Conservation (phyloP, 2,329 filamentous ascomycete species). For the Onygena corvina region DNA sequence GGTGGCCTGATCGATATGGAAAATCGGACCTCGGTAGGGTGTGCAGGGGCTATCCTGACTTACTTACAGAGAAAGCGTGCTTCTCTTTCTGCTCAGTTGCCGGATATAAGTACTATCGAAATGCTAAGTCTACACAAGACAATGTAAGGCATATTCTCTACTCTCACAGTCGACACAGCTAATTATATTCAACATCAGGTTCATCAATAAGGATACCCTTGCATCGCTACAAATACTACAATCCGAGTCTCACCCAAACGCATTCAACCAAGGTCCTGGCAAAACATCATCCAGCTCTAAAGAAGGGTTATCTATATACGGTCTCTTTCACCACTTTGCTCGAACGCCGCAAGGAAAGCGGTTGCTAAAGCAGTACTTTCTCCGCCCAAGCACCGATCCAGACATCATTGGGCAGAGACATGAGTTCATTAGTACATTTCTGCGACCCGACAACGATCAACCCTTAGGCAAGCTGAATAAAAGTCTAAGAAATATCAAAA, state of each 20-base stretch:
- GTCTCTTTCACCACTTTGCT: slow-evolving; percentile 63
- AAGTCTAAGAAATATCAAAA: slow-evolving; percentile 58
- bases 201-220: slow-evolving; percentile 69
- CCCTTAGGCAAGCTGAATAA: slow-evolving; percentile 45
- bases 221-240: slow-evolving; percentile 73
- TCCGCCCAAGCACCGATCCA: slow-evolving; percentile 62
- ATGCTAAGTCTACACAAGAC: slow-evolving; percentile 59
- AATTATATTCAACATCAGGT: slow-evolving; percentile 44
- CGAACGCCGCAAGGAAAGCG: slow-evolving; percentile 67
- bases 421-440: slow-evolving; percentile 53
- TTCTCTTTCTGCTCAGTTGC: slow-evolving; percentile 44
- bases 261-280: slow-evolving; percentile 59
- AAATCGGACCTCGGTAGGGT: slow-evolving; percentile 63
- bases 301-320: slow-evolving; percentile 73
- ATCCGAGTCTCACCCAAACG: slow-evolving; percentile 70
- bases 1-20: slow-evolving; percentile 62
- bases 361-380: slow-evolving; percentile 64
- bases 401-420: slow-evolving; percentile 60
- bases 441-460: slow-evolving; percentile 54
- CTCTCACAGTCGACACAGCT: background rate
- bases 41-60: slow-evolving; percentile 72
- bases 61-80: slow-evolving; percentile 61
- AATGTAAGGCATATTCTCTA: slow-evolving; percentile 38
- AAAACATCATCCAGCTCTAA: slow-evolving; percentile 53
- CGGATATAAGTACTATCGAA: slow-evolving; percentile 52